Evolutionary conservation across 306 rosid genomes (phyloP), one percentile per base, ranked within the genome.

Genomic region (Quillaja saponaria): DNA sequence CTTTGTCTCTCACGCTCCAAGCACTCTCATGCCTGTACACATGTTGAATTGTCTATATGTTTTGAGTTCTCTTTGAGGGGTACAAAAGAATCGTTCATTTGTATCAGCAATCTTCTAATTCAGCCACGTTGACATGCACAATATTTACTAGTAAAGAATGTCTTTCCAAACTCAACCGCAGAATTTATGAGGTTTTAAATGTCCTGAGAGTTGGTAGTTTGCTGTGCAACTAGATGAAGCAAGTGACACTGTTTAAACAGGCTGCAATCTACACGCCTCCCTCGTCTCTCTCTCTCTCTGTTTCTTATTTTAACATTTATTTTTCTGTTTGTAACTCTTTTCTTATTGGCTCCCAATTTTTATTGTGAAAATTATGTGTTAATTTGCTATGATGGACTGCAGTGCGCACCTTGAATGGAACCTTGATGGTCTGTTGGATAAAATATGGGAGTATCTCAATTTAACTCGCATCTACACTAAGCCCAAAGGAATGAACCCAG

Each of bases 321-420:
- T 41, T 50, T 34, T 49, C 38, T 50, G 47, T 17, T 18, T 11
- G 15, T 44, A 34, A 49, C 13, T 38, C 18, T 59, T 61, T 19
- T 34, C 5, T 13, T 33, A 44, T 41, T 66, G 40, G 40, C 41
- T 58, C 31, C 10, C 7, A n/a, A 1, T 46, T 66, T 34, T 13
- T 6, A 55, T 17, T 4, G 31, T 66, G 13, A 60, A 57, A 56
- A 18, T 16, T 65, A 18, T 53, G n/a, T 39, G 44, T 8, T 63
- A 21, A 55, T 62, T 77, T 71, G 31, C 71, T 57, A 44, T 72
- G 52, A 44, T 73, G 49, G 63, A 68, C 72, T 80, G 75, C 83
- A 89, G 99, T 76, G 90, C 99, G 1, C 99, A 89, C 77, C 77
- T 92, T 77, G 99, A 92, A 75, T 92, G 99, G 99, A 92, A 92